Evolutionary conservation across 768 basidiomycete genomes (phyloP), one percentile per base, ranked within the genome.

Genomic region (Pholiota conissans): DNA sequence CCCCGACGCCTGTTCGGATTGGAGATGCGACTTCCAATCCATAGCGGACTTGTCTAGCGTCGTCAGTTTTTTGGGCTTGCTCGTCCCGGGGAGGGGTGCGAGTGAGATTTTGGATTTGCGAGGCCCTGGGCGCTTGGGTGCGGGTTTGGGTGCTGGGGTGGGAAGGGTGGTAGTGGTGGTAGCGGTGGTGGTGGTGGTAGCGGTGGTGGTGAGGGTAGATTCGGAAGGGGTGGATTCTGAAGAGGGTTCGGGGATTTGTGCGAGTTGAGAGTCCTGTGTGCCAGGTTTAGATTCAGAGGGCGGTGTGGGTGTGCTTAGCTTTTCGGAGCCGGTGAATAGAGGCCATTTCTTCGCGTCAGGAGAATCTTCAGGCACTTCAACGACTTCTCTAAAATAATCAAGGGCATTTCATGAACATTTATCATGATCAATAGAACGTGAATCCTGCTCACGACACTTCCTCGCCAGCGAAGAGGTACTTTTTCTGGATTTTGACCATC

Each of bases 31-130:
- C 27, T 79, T 79, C 93, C 93, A 95, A 67, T 95, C 93, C 82
- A 95, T 84, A 11, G 88, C 84, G 0, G 90, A 91, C 69, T 93
- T 94, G 60, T 93, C 91, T 13, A 95, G 77, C 24, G 91, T 93
- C 22, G 89, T 85, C 7, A 95, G 77, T 71, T 90, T 93, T 69
- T 89, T 91, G 1, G 85, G 76, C 65, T 87, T 91, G 0, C 76
- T 58, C 7, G 75, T 60, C 11, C 74, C 74, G 0, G 88, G 88
- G 29, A 88, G 69, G 13, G 81, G 71, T 0, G 81, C 77, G 6
- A 92, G 76, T 2, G 75, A 70, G 0, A 77, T 78, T 65, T 85
- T 87, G 1, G 89, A 73, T 65, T 86, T 91, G 18, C 89, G 85
- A 11, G 89, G 86, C 0, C 87, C 86, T 2, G 83, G 81, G 26